Evolutionary conservation across 345 rosid genomes (phyloP).

Genomic region (Moringa oleifera): DNA sequence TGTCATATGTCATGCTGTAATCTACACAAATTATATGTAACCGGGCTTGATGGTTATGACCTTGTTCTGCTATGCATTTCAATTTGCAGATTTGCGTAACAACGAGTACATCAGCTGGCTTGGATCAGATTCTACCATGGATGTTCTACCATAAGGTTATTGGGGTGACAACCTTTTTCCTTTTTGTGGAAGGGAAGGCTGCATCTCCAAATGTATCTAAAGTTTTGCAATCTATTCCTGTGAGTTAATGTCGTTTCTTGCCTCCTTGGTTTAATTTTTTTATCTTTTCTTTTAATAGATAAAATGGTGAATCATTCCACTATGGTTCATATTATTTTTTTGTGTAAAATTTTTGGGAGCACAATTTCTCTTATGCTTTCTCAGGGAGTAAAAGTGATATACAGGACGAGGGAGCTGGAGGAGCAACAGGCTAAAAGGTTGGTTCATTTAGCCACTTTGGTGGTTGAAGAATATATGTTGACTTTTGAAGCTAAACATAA

Average conservation of each 20-base stretch:
- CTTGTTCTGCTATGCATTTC: constrained; percentile 13
- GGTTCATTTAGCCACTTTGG: constrained; percentile 5
- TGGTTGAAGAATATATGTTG: constrained; percentile 10
- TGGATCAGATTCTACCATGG: constrained; percentile 97
- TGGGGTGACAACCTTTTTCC: constrained; percentile 84
- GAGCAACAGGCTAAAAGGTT: constrained; percentile 93
- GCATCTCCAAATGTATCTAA: constrained; percentile 72
- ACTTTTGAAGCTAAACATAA: constrained; percentile 11
- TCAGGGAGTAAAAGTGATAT: constrained; percentile 86
- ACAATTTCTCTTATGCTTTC: constrained; percentile 13
- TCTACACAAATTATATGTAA: neutral
- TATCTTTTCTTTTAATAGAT: constrained; percentile 7
- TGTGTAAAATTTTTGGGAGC: neutral
- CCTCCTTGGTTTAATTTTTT: constrained; percentile 8
- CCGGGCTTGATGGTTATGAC: neutral
- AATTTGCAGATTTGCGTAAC: constrained; percentile 66
- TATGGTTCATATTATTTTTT: constrained; percentile 11
- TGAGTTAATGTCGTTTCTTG: constrained; percentile 28
- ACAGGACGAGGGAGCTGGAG: constrained; percentile 79
- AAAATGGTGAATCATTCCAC: neutral
- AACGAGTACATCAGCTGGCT: constrained; percentile 90
- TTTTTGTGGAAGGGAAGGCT: constrained; percentile 94
- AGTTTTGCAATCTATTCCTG: constrained; percentile 81
- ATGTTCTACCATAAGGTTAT: constrained; percentile 93
- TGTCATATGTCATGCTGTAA: too few relatives aligned